Conservation (phyloP, 2,329 filamentous ascomycete genomes). For the Amylocarpus encephaloides region DNA sequence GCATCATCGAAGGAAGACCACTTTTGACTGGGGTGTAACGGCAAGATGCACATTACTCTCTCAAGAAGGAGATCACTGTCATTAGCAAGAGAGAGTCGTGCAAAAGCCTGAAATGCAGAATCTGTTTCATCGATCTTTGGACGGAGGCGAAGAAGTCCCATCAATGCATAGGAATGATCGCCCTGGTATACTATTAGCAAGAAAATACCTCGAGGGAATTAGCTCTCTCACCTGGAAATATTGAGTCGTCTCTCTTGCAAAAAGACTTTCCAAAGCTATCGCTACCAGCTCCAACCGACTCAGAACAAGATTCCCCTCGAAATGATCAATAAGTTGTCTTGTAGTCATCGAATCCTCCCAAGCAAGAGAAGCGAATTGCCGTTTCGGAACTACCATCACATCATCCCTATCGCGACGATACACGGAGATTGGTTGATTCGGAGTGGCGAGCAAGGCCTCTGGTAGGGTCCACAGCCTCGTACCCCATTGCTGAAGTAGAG, state of each 20-base stretch:
- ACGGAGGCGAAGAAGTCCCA: conserved; percentile 27
- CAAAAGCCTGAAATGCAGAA: conserved; percentile 28
- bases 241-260: conserved; percentile 7
- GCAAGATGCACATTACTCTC: conserved; percentile 26
- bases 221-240: conserved; percentile 1
- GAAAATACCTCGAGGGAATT: background rate
- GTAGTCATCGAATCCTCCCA: background rate
- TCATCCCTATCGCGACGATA: conserved; percentile 3
- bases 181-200: conserved; percentile 6
- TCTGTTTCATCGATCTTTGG: conserved; percentile 23
- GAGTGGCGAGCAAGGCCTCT: conserved; percentile 7
- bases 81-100: conserved; percentile 30
- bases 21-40: conserved; percentile 6
- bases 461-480: conserved; percentile 11
- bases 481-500: conserved; percentile 9
- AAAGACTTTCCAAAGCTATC: conserved; percentile 24
- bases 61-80: conserved; percentile 31
- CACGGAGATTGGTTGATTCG: background rate
- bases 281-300: conserved; percentile 27
- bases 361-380: conserved; percentile 13
- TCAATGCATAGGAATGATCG: conserved; percentile 29
- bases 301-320: conserved; percentile 22
- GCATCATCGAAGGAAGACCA: conserved; percentile 17
- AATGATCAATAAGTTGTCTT: conserved; percentile 28
- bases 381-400: background rate